A percentile compares a stretch with the other conserved stretches of the same genome.
These are phyloP conservation scores for Dysphania ambrosioides DNA, from an alignment of 148 eudicot species.

Conservation along the genomic window DNA sequence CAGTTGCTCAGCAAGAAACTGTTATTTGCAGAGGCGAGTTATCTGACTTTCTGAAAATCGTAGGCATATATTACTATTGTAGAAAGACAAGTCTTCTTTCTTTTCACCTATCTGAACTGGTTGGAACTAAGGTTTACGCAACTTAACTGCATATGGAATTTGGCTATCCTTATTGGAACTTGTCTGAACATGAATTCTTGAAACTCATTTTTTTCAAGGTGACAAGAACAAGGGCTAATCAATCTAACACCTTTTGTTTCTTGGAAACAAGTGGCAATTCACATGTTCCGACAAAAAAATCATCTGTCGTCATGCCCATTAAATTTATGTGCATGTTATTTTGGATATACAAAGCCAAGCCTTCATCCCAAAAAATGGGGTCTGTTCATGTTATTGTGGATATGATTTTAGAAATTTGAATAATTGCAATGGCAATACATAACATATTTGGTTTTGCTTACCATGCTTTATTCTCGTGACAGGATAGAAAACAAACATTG, in stretches of 20 bases:
- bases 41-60: background rate
- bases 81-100: background rate
- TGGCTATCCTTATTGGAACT: too few species aligned
- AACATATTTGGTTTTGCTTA: background rate
- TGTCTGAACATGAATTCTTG: too few species aligned
- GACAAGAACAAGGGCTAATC: background rate
- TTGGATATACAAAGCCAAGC: too few species aligned
- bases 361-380: too few species aligned
- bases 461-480: slow-evolving; percentile 23
- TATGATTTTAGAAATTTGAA: background rate
- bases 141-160: too few species aligned
- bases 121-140: too few species aligned
- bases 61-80: background rate
- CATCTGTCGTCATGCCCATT: background rate
- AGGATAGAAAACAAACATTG: slow-evolving; percentile 87
- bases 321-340: too few species aligned
- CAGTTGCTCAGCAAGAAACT: slow-evolving; percentile 81
- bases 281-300: background rate
- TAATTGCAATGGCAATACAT: background rate
- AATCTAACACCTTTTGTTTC: background rate
- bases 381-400: background rate
- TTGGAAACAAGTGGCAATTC: background rate
- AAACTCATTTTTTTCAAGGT: background rate
- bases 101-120: background rate
- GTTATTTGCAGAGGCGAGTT: slow-evolving; percentile 76